Conservation (phyloP, 108 stramenopile genomes). For the Nannochloropsis granulata region DNA sequence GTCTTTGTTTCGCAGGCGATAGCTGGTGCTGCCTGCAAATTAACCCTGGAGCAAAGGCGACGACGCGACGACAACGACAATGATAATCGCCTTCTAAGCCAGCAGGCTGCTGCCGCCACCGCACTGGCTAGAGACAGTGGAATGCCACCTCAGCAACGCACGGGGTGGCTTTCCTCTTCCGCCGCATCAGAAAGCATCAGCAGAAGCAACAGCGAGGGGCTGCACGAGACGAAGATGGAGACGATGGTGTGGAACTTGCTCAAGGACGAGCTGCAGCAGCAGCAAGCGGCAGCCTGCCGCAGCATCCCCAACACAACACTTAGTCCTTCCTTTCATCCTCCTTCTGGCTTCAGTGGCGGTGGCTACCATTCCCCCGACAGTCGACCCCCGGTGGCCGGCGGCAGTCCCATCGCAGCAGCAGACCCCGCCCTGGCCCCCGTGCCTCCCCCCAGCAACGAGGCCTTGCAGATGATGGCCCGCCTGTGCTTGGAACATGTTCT, state of each 20-base stretch:
- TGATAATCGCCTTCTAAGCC: not conserved
- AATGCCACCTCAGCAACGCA: not conserved
- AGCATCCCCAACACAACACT: not conserved
- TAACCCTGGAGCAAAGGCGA: not conserved
- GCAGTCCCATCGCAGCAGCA: not conserved
- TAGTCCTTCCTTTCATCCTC: not conserved
- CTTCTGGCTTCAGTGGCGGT: not conserved
- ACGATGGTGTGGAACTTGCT: not conserved
- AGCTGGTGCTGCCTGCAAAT: not conserved
- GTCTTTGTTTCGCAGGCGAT: not conserved
- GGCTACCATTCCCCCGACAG: not conserved
- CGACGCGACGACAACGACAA: not conserved
- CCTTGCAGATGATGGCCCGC: not conserved
- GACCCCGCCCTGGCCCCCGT: not conserved
- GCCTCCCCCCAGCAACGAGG: not conserved
- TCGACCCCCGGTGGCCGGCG: not conserved
- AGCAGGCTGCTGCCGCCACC: not conserved
- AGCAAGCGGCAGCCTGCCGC: not conserved
- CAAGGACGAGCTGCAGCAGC: not conserved
- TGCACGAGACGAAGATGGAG: not conserved
- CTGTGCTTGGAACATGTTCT: not conserved
- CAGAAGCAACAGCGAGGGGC: not conserved
- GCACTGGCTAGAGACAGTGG: not conserved
- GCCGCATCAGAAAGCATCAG: not conserved
- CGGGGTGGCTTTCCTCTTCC: not conserved